These are phyloP conservation scores for Boletus eberwhitei DNA, from an alignment of 768 basidiomycete species.

Conservation along the genomic window DNA sequence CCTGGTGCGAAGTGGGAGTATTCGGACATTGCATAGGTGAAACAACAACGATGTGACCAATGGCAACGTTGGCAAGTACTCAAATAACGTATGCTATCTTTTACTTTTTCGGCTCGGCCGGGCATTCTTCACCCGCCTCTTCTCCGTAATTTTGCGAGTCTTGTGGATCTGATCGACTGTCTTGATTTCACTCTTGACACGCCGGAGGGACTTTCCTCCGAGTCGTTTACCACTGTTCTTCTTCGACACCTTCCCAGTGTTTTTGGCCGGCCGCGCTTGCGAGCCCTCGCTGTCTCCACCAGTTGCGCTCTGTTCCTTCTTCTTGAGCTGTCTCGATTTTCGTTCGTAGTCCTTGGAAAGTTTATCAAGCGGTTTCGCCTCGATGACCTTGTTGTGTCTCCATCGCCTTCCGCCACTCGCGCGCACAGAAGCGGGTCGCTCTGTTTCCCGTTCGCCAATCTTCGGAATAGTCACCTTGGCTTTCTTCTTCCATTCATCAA, in stretches of 20 bases:
- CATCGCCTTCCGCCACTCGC: constrained; percentile 55
- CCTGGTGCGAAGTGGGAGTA: constrained; percentile 82
- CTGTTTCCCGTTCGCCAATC: constrained; percentile 77
- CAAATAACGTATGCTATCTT: constrained; percentile 16
- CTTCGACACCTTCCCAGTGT: constrained; percentile 31
- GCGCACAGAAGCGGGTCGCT: constrained; percentile 27
- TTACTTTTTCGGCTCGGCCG: constrained; percentile 49
- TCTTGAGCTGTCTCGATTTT: constrained; percentile 60
- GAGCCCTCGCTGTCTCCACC: constrained; percentile 26
- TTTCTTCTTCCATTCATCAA: constrained; percentile 92
- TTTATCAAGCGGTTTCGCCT: constrained; percentile 78
- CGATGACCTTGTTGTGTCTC: constrained; percentile 62
- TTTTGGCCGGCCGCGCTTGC: constrained; percentile 16
- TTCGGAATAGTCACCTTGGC: constrained; percentile 68
- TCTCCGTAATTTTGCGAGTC: constrained; percentile 60
- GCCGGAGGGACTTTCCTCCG: constrained; percentile 57
- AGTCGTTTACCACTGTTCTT: constrained; percentile 42
- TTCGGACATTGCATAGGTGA: constrained; percentile 37
- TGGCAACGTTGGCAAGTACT: not conserved
- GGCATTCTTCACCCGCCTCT: constrained; percentile 76
- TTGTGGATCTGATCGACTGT: constrained; percentile 85
- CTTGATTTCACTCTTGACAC: constrained; percentile 81
- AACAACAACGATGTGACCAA: not conserved
- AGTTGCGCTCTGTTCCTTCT: constrained; percentile 41
- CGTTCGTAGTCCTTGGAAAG: constrained; percentile 69